Conservation (phyloP, 2,329 filamentous ascomycete genomes). For the Trichoderma sp. region DNA sequence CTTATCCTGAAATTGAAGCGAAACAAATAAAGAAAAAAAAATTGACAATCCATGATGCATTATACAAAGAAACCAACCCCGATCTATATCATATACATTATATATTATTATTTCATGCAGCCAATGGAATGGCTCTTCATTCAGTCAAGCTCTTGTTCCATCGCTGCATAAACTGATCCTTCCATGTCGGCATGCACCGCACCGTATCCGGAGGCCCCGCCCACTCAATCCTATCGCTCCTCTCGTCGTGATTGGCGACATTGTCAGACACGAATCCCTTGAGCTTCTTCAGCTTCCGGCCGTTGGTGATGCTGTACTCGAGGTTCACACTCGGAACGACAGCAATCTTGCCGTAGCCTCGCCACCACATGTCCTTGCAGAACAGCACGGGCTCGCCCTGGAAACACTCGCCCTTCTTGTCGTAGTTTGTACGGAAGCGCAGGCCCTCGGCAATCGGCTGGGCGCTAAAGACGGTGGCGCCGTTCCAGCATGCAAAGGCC, state of each 20-base stretch:
- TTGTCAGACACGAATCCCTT: constrained; percentile 49
- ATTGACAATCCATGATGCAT: background rate
- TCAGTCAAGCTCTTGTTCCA: constrained; percentile 32
- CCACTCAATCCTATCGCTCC: constrained; percentile 43
- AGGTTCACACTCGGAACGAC: constrained; percentile 56
- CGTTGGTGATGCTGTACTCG: constrained; percentile 50
- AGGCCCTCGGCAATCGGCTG: constrained; percentile 46
- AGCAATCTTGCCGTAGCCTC: constrained; percentile 51
- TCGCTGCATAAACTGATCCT: constrained; percentile 41
- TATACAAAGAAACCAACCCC: background rate
- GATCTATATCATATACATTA: background rate
- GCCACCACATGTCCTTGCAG: constrained; percentile 56
- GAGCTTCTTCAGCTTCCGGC: constrained; percentile 44
- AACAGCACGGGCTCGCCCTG: constrained; percentile 56
- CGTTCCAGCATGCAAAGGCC: constrained; percentile 62
- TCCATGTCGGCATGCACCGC: constrained; percentile 47
- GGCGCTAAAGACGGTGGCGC: constrained; percentile 49
- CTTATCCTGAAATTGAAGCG: background rate
- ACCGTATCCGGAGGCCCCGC: constrained; percentile 45
- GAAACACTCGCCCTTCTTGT: constrained; percentile 44
- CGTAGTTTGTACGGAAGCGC: constrained; percentile 41
- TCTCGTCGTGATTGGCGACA: constrained; percentile 29
- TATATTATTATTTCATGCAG: background rate
- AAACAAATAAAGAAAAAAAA: background rate
- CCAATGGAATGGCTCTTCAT: background rate